Evolutionary conservation across 2,329 filamentous ascomycete species (phyloP), one percentile per base, ranked within the genome.

Genomic region (Talaromyces sp.): DNA sequence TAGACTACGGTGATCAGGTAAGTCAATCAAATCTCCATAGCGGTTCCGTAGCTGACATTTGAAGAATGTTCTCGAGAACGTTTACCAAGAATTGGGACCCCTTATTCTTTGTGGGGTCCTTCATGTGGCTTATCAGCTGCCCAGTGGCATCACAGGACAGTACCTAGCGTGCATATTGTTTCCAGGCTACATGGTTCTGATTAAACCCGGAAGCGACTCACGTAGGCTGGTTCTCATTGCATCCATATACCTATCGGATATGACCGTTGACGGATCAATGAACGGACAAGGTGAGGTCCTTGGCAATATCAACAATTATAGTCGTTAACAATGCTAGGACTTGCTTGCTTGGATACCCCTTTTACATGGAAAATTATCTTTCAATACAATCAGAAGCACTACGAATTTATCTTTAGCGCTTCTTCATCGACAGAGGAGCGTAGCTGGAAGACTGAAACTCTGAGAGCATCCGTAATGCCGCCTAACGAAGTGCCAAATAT

Each of bases 331-430:
- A 35, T 65, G 17, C 56, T 67, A 96, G 93, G 92, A 0, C 75
- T 98, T 8, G 92, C 94, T 81, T 97, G 93, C 72, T 89, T 95
- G 68, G 91, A 90, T 3, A 91, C 91, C 0, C 88, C 91, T 0
- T 91, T 91, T 75, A 95, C 93, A 1, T 98, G 93, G 94, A 99
- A 98, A 75, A 73, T 97, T 11, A 84, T 92, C 2, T 97, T 98
- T 72, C 89, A 95, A 74, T 86, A 87, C 69, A 84, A 90, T 64
- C 86, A 90, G 69, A 87, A 90, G 66, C 82, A 94, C 62, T 94
- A 91, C 74, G 94, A 98, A 77, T 79, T 97, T 17, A 87, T 97
- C 47, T 84, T 97, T 79, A 96, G 90, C 69, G 94, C 93, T 41
- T 97, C 93, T 71, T 94, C 90, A 1, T 82, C 87, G 0, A 87